Evolutionary conservation across 306 rosid species (phyloP).

Genomic region (Cotoneaster glaucophyllus): DNA sequence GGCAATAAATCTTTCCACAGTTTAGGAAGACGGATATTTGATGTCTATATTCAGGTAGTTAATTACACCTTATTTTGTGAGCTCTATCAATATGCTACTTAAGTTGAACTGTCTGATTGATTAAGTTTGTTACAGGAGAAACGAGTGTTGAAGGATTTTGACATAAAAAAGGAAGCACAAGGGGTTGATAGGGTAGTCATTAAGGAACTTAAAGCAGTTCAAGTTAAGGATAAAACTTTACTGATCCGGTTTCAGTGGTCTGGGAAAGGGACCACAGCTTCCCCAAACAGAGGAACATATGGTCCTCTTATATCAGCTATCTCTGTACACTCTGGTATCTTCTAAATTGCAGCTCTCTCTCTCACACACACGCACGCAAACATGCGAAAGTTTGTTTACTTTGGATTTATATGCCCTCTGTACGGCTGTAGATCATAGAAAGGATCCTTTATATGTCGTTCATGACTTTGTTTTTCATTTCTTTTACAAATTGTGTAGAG

Average conservation of each 20-base stretch:
- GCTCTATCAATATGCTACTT: background rate
- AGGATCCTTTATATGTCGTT: background rate
- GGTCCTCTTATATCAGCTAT: slow-evolving; percentile 24
- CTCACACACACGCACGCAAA: background rate
- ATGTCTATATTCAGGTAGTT: slow-evolving; percentile 60
- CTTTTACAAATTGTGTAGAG: background rate
- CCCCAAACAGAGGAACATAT: slow-evolving; percentile 6
- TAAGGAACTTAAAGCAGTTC: slow-evolving; percentile 2
- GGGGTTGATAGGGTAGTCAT: slow-evolving; percentile 25
- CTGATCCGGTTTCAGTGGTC: slow-evolving; percentile 51
- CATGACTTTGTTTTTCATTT: background rate
- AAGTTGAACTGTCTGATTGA: background rate
- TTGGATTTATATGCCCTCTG: too few relatives aligned
- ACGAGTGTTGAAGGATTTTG: slow-evolving; percentile 33
- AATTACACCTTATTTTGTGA: background rate
- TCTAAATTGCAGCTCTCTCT: background rate
- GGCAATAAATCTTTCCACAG: slow-evolving; percentile 36
- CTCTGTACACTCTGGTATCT: slow-evolving; percentile 12
- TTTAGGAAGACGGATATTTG: slow-evolving; percentile 53
- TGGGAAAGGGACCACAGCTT: slow-evolving; percentile 46
- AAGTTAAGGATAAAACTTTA: slow-evolving; percentile 26
- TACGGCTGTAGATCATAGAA: background rate
- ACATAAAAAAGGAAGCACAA: slow-evolving; percentile 33
- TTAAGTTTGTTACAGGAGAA: slow-evolving; percentile 26
- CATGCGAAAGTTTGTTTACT: background rate